phyloP scores from a whole-genome alignment of 331 rosid species.

The Quercus tomentella region DNA sequence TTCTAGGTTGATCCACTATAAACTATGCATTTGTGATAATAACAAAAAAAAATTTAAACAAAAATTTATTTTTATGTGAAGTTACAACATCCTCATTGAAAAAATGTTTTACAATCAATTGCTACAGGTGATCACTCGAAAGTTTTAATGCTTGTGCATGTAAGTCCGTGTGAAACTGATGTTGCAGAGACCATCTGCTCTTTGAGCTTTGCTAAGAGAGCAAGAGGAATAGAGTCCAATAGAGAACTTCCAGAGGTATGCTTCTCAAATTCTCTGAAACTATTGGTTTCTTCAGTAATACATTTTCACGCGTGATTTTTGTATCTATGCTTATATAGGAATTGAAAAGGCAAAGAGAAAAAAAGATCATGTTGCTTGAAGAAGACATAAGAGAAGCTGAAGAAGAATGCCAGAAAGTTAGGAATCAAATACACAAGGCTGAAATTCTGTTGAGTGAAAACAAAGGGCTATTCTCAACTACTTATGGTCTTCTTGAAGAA shows the following conservation, averaged over 20 bases:
- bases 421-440: constrained; percentile 47
- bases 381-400: constrained; percentile 70
- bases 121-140: constrained; percentile 76
- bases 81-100: neutral
- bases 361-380: constrained; percentile 55
- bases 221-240: constrained; percentile 63
- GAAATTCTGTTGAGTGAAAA: constrained; percentile 45
- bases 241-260: constrained; percentile 65
- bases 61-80: neutral
- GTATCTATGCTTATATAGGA: constrained; percentile 42
- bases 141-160: constrained; percentile 90
- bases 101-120: constrained; percentile 24
- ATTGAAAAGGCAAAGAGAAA: constrained; percentile 67
- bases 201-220: constrained; percentile 83
- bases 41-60: neutral
- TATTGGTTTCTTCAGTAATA: neutral
- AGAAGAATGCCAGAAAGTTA: constrained; percentile 43
- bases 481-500: constrained; percentile 30
- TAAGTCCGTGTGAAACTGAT: constrained; percentile 84
- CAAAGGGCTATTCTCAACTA: constrained; percentile 36
- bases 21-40: constrained; percentile 5
- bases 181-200: constrained; percentile 86
- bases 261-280: constrained; percentile 12
- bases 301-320: constrained; percentile 10
- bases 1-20: neutral